These are phyloP conservation scores for Alternaria panax DNA, from an alignment of 2,329 filamentous ascomycete species.

Conservation along the genomic window DNA sequence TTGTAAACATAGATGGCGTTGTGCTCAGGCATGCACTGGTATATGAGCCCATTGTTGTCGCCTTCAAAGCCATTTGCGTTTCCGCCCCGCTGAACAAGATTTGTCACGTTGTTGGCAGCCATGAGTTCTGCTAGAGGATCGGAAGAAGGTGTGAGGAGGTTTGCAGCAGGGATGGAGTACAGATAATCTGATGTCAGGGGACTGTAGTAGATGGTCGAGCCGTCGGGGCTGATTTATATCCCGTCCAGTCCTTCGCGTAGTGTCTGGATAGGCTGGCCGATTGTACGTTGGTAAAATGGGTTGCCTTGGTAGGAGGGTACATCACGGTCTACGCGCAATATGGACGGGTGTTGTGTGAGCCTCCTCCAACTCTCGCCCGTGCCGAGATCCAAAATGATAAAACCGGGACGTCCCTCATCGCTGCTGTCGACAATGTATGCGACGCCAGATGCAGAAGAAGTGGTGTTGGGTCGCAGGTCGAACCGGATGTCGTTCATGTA, in stretches of 20 bases:
- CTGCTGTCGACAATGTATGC: conserved; percentile 62
- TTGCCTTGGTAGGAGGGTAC: conserved; percentile 56
- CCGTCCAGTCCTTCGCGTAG: conserved; percentile 58
- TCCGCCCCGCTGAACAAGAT: conserved; percentile 57
- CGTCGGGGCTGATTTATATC: conserved; percentile 58
- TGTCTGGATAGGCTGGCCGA: conserved; percentile 45
- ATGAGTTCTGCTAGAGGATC: conserved; percentile 54
- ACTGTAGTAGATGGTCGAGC: conserved; percentile 56
- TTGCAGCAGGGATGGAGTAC: conserved; percentile 55
- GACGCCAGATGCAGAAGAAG: conserved; percentile 54
- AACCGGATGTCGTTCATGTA: conserved; percentile 63
- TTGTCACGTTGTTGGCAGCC: conserved; percentile 57
- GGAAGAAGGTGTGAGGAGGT: conserved; percentile 49
- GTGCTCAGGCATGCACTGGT: conserved; percentile 58
- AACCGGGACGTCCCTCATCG: conserved; percentile 55
- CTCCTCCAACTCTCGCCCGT: conserved; percentile 59
- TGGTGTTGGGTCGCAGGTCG: conserved; percentile 54
- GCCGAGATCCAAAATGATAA: conserved; percentile 60
- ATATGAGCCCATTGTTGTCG: conserved; percentile 58
- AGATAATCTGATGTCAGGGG: conserved; percentile 54
- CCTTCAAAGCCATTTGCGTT: conserved; percentile 60
- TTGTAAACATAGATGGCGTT: conserved; percentile 56
- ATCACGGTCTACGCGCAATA: conserved; percentile 50
- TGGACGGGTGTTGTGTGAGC: conserved; percentile 51
- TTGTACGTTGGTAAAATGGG: conserved; percentile 51